These are phyloP conservation scores for Daldinia concentrica DNA, from an alignment of 495 filamentous ascomycete species.

Conservation along the genomic window DNA sequence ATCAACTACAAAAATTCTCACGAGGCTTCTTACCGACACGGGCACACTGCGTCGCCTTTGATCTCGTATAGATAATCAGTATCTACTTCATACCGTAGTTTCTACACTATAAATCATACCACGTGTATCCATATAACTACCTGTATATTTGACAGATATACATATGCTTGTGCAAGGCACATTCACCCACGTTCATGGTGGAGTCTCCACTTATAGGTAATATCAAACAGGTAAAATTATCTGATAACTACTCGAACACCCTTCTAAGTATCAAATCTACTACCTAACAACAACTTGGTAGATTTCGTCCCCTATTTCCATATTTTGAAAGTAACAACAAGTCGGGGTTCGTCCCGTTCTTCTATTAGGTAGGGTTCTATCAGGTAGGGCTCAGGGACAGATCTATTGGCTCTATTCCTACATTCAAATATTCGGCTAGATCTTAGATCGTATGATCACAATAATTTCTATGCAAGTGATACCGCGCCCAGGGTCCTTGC, in stretches of 20 bases:
- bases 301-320: constrained; percentile 16
- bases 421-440: constrained; percentile 35
- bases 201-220: neutral
- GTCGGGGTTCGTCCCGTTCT: constrained; percentile 27
- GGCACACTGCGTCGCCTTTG: neutral
- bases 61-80: neutral
- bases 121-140: constrained; percentile 4
- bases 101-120: neutral
- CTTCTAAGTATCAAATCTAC: constrained; percentile 6
- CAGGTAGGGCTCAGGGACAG: constrained; percentile 28
- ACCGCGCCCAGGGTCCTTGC: constrained; percentile 21
- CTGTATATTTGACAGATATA: too few relatives aligned
- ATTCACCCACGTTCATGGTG: neutral
- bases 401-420: constrained; percentile 24
- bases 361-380: constrained; percentile 27
- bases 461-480: constrained; percentile 34
- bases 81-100: neutral
- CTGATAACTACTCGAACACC: neutral
- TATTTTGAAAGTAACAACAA: constrained; percentile 10
- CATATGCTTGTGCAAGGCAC: neutral
- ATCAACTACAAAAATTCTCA: constrained; percentile 31
- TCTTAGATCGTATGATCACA: constrained; percentile 41
- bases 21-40: constrained; percentile 17
- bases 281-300: constrained; percentile 19
- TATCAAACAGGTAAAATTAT: neutral